Evolutionary conservation across 148 eudicot species (phyloP).

Genomic region (Limonium bicolor): DNA sequence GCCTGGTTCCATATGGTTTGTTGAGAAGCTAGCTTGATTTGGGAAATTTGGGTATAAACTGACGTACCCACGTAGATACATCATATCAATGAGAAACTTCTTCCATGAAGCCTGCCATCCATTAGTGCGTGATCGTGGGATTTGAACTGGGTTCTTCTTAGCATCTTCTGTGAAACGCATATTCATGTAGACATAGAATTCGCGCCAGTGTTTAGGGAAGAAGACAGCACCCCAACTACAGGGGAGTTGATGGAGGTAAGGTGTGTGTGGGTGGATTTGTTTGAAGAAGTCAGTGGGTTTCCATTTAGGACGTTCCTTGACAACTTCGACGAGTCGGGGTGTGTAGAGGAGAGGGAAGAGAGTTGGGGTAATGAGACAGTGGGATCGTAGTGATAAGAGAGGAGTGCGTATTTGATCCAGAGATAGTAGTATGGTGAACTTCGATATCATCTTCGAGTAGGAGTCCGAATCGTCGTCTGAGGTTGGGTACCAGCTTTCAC

Average conservation of each 20-base stretch:
- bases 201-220: slow-evolving; percentile 96
- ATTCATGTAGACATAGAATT: slow-evolving; percentile 97
- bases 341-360: slow-evolving; percentile 88
- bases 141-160: slow-evolving; percentile 82
- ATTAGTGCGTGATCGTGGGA: slow-evolving; percentile 82
- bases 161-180: slow-evolving; percentile 89
- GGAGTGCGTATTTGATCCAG: slow-evolving; percentile 93
- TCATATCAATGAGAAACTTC: slow-evolving; percentile 90
- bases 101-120: slow-evolving; percentile 99
- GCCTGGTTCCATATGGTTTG: slow-evolving; percentile 96
- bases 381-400: slow-evolving; percentile 62
- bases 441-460: slow-evolving; percentile 81
- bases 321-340: slow-evolving; percentile 80
- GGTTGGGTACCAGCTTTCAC: slow-evolving; percentile 94
- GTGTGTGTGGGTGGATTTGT: slow-evolving; percentile 82
- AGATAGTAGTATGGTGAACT: slow-evolving; percentile 71
- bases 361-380: too few species aligned
- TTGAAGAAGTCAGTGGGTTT: slow-evolving; percentile 72
- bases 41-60: slow-evolving; percentile 88
- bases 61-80: slow-evolving; percentile 86
- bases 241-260: slow-evolving; percentile 84
- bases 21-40: slow-evolving; percentile 75
- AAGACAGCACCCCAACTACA: slow-evolving; percentile 98
- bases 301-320: slow-evolving; percentile 90
- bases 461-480: slow-evolving; percentile 82